Percentiles rank a stretch among this genome's conserved stretches.
Evolutionary conservation across 83 land plant species (phyloP).

Genomic region (Thuja plicata): DNA sequence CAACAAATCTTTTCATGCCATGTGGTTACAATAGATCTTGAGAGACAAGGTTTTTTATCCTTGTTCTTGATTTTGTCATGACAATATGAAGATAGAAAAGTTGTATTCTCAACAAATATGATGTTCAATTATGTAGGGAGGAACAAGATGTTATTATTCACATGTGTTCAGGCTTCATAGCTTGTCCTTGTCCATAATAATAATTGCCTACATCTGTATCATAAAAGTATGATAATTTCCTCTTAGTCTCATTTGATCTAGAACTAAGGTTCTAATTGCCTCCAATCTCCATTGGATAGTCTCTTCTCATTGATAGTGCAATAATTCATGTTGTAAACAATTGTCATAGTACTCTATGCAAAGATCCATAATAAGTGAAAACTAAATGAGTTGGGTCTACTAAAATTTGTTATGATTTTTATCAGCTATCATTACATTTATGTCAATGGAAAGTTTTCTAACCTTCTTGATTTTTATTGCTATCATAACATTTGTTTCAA

Average conservation of each 20-base stretch:
- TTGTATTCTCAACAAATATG: too few relatives aligned
- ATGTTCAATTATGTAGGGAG: too few relatives aligned
- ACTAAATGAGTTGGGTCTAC: not conserved
- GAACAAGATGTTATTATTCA: too few relatives aligned
- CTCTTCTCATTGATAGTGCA: not conserved
- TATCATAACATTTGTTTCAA: too few relatives aligned
- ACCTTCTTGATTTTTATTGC: too few relatives aligned
- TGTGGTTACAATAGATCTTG: too few relatives aligned
- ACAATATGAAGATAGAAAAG: too few relatives aligned
- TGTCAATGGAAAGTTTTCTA: not conserved
- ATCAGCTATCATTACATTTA: not conserved
- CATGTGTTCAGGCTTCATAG: constrained; percentile 96
- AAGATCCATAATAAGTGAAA: not conserved
- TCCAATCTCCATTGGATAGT: not conserved
- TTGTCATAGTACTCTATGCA: not conserved
- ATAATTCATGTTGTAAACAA: not conserved
- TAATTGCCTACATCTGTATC: constrained; percentile 82
- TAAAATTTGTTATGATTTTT: not conserved
- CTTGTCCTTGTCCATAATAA: constrained; percentile 88
- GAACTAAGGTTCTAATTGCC: constrained; percentile 60
- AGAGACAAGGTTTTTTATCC: too few relatives aligned
- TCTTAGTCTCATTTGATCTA: constrained; percentile 65
- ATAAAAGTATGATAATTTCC: constrained; percentile 71
- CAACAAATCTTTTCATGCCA: too few relatives aligned
- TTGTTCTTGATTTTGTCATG: too few relatives aligned